Evolutionary conservation across 2,329 filamentous ascomycete species (phyloP).

Genomic region (Colletotrichum godetiae): DNA sequence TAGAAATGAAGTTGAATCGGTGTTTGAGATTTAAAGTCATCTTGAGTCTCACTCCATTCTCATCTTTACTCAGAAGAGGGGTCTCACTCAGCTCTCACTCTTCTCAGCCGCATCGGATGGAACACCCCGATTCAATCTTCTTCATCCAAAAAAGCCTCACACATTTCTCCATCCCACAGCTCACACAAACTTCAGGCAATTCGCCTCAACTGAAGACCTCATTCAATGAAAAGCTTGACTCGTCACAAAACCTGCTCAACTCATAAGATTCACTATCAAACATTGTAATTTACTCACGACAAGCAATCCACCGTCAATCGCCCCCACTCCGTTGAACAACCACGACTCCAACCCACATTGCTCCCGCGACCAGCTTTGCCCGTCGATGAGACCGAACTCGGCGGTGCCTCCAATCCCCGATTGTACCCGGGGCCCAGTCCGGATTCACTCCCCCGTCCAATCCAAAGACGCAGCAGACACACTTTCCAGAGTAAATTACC

Average conservation of each 20-base stretch:
- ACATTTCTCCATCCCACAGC: background rate
- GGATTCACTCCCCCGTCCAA: background rate
- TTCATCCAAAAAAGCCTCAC: background rate
- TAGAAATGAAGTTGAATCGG: background rate
- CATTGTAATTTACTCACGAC: no score
- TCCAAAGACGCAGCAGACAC: background rate
- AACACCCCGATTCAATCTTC: background rate
- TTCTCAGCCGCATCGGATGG: slow-evolving; percentile 4
- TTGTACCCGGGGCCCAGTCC: slow-evolving; percentile 6
- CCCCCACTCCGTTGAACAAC: background rate
- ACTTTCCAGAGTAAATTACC: background rate
- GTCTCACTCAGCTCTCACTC: background rate
- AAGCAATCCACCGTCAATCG: background rate
- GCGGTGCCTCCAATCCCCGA: background rate
- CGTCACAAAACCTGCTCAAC: background rate
- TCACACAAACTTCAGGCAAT: background rate
- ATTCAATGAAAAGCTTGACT: background rate
- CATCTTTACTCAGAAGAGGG: background rate
- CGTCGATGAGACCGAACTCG: background rate
- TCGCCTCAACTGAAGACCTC: background rate
- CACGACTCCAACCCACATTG: no score
- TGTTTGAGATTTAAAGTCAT: background rate
- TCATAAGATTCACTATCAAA: no score
- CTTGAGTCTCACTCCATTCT: background rate
- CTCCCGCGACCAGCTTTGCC: background rate